Base-by-base conservation (phyloP, 805 yeast genomes). In the Hermanozyma aechmeae region DNA sequence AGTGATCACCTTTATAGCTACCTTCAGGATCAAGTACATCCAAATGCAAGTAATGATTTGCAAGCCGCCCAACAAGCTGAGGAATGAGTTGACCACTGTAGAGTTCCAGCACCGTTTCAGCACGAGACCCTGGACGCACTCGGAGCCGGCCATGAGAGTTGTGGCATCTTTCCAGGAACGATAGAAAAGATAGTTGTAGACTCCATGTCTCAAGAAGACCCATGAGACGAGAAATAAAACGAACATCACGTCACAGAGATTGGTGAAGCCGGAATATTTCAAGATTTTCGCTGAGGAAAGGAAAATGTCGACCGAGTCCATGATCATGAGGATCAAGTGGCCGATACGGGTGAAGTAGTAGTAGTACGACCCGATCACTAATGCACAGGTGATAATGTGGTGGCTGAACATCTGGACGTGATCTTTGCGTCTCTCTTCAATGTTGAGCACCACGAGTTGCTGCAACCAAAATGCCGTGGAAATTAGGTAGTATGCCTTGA, bases 341-440 rank as follows among this genome's bases (percentile, higher is more conserved):
- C 96, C 96, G 31, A 83, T 70, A 21, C 83, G 68, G 19, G 78
- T 72, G 53, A 76, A 80, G 54, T 80, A 76, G 49, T 73, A 75
- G 46, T 61, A 63, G 52, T 85, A 86, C 1, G 92, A 79, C 2
- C 92, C 89, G 9, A 67, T 50, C 16, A 80, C 68, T 31, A 86
- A 65, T 14, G 61, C 42, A 42, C 76, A 67, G 1, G 96, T 86
- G 32, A 87, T 76, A 32, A 87, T 74, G 53, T 86, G 96, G 51
- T 86, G 96, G 26, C 77, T 58, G 46, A 85, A 73, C 96, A 86
- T 86, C 55, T 86, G 95, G 42, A 56, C 53, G 50, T 82, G 76
- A 50, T 86, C 96, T 49, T 84, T 84, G 37, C 96, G 71, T 38
- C 67, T 71, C 35, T 72, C 76, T 54, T 86, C 96, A 29, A 85